These are phyloP conservation scores for Porcisia hertigi DNA, from an alignment of 208 protist species.

Conservation along the genomic window DNA sequence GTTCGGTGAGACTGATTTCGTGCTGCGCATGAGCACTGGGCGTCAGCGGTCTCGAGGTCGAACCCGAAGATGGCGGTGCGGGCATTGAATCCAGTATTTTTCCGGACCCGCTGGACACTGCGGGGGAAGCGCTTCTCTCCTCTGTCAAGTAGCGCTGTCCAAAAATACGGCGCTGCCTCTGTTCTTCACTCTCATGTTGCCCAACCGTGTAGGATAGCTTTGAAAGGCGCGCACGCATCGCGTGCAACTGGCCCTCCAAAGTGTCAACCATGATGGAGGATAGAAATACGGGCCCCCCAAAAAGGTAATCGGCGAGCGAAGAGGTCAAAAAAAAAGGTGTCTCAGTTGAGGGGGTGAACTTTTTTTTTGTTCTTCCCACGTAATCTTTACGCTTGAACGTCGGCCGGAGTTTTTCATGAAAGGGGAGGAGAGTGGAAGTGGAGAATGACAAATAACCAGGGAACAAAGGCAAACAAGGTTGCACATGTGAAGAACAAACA, in stretches of 20 bases:
- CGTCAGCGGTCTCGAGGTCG: neutral
- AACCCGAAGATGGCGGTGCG: neutral
- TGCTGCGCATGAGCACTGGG: neutral
- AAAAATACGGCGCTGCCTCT: neutral
- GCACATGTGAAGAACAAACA: too few relatives aligned
- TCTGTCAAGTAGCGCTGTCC: constrained; percentile 23
- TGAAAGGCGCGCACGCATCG: constrained; percentile 25
- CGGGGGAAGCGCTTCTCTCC: neutral
- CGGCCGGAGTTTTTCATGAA: too few relatives aligned
- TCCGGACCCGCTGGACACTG: neutral
- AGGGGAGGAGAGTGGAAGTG: too few relatives aligned
- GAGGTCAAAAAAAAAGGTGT: neutral
- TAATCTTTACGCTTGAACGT: too few relatives aligned
- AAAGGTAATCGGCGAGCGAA: neutral
- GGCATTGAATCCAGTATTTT: neutral
- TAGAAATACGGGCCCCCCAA: neutral
- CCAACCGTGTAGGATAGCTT: constrained; percentile 16
- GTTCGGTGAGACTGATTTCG: neutral
- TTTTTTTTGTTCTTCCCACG: too few relatives aligned
- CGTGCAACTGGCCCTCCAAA: constrained; percentile 24
- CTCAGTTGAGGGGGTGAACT: too few relatives aligned
- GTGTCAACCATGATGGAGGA: constrained; percentile 5
- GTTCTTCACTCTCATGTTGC: constrained; percentile 5
- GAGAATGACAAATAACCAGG: too few relatives aligned
- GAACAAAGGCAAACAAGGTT: too few relatives aligned